Conservation (phyloP, 179 eudicot genomes). For the Amaranthus tricolor region DNA sequence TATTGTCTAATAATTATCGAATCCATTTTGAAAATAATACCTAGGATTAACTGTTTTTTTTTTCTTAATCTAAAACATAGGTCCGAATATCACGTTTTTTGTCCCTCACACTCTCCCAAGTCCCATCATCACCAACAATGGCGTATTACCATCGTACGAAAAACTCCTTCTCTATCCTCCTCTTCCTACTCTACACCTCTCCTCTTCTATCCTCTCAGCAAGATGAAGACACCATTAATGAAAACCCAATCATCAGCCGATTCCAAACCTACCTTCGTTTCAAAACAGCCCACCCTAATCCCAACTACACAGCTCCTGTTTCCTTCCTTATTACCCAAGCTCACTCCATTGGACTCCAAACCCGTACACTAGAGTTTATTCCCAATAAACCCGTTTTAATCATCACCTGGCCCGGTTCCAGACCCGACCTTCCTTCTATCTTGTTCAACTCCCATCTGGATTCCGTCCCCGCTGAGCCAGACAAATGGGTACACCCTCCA, state of each 20-base stretch:
- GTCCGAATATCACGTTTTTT: too few relatives aligned
- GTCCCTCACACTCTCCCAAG: too few relatives aligned
- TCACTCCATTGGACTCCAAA: slow-evolving; percentile 45
- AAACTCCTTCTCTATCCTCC: slow-evolving; percentile 1
- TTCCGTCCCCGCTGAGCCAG: slow-evolving; percentile 81
- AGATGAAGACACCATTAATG: background rate
- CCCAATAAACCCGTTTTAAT: slow-evolving; percentile 69
- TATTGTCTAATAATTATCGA: too few relatives aligned
- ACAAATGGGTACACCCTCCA: slow-evolving; percentile 65
- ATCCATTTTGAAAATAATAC: too few relatives aligned
- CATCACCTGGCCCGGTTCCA: slow-evolving; percentile 70
- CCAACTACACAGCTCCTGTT: slow-evolving; percentile 62
- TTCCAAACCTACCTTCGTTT: slow-evolving; percentile 73
- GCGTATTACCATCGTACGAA: background rate
- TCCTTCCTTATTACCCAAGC: slow-evolving; percentile 54
- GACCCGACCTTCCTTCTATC: slow-evolving; percentile 63
- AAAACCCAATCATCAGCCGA: slow-evolving; percentile 43
- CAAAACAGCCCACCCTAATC: slow-evolving; percentile 83
- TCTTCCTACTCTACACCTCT: slow-evolving; percentile 19
- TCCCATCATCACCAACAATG: background rate
- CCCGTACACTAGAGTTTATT: slow-evolving; percentile 42
- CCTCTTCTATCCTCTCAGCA: slow-evolving; percentile 10
- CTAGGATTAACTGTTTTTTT: too few relatives aligned
- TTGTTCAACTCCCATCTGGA: slow-evolving; percentile 90
- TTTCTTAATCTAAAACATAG: too few relatives aligned